These are phyloP conservation scores for Sporobolomyces pararoseus DNA, from an alignment of 768 basidiomycete species.

Conservation along the genomic window DNA sequence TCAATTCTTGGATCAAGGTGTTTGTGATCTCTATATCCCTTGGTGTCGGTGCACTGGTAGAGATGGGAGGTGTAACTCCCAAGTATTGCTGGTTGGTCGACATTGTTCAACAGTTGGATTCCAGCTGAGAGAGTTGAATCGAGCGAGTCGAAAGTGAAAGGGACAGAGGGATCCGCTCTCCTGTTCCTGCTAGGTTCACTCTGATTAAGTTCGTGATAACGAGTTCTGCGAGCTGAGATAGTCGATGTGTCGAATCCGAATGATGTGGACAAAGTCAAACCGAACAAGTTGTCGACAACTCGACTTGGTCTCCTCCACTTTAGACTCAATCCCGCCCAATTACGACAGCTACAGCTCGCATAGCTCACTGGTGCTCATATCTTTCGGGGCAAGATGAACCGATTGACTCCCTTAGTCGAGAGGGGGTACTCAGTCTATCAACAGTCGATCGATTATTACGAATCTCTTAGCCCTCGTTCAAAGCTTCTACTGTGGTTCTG, in stretches of 20 bases:
- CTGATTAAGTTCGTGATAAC: too few species aligned
- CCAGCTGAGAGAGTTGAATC: too few species aligned
- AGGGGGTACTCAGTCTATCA: neutral
- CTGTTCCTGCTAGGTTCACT: too few species aligned
- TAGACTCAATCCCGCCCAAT: neutral
- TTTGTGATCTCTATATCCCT: conserved; percentile 64
- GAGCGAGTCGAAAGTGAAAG: too few species aligned
- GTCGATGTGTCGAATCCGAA: too few species aligned
- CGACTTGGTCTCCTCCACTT: neutral
- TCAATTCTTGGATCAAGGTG: conserved; percentile 85
- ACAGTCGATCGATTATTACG: conserved; percentile 7
- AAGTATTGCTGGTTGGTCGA: neutral
- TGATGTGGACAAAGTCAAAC: too few species aligned
- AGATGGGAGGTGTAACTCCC: conserved; percentile 61
- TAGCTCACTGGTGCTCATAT: too few species aligned
- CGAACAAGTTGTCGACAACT: too few species aligned
- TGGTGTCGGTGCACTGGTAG: conserved; percentile 46
- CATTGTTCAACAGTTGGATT: neutral
- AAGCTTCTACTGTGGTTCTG: conserved; percentile 24
- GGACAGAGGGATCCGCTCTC: too few species aligned
- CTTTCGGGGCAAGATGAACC: neutral
- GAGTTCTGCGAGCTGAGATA: too few species aligned
- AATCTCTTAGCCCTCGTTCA: neutral
- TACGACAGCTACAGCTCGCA: neutral
- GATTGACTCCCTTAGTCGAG: neutral